A percentile compares a stretch with the other conserved stretches of the same genome.
Evolutionary conservation across 2,329 filamentous ascomycete genomes (phyloP).

Genomic region (Karstenula rhodostoma): DNA sequence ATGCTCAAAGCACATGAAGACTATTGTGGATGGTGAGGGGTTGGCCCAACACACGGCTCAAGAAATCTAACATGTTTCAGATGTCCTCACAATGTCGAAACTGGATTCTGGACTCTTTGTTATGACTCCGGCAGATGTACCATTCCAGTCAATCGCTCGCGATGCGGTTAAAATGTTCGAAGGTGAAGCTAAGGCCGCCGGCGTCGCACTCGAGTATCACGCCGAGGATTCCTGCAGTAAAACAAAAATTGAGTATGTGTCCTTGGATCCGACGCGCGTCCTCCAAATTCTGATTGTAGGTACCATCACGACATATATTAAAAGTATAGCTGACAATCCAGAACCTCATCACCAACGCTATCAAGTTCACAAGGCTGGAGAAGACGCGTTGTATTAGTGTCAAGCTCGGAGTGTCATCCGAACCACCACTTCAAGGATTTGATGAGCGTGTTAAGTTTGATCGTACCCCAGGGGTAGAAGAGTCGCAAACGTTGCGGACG

Average conservation of each 20-base stretch:
- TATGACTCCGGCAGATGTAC: conserved; percentile 51
- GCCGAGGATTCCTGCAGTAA: conserved; percentile 50
- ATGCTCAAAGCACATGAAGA: conserved; percentile 56
- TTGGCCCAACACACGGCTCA: not conserved
- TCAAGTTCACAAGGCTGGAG: conserved; percentile 54
- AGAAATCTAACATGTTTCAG: conserved; percentile 35
- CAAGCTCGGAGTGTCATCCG: conserved; percentile 42
- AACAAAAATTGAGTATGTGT: conserved; percentile 48
- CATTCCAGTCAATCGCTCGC: conserved; percentile 42
- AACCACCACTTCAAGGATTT: conserved; percentile 46
- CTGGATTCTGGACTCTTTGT: conserved; percentile 53
- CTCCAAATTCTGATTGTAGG: conserved; percentile 42
- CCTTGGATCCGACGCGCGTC: conserved; percentile 53
- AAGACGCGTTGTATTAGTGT: conserved; percentile 46
- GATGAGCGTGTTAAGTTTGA: conserved; percentile 27
- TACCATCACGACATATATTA: not conserved
- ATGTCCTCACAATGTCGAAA: conserved; percentile 52
- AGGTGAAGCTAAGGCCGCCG: conserved; percentile 41
- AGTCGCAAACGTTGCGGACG: conserved; percentile 8
- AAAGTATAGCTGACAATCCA: conserved; percentile 1
- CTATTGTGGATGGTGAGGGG: conserved; percentile 52
- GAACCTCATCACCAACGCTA: conserved; percentile 53
- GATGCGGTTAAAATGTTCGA: conserved; percentile 50
- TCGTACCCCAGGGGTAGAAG: conserved; percentile 31
- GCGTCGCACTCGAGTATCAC: conserved; percentile 34